Evolutionary conservation across 2,329 filamentous ascomycete genomes (phyloP).

Genomic region (Grosmannia clavigera): DNA sequence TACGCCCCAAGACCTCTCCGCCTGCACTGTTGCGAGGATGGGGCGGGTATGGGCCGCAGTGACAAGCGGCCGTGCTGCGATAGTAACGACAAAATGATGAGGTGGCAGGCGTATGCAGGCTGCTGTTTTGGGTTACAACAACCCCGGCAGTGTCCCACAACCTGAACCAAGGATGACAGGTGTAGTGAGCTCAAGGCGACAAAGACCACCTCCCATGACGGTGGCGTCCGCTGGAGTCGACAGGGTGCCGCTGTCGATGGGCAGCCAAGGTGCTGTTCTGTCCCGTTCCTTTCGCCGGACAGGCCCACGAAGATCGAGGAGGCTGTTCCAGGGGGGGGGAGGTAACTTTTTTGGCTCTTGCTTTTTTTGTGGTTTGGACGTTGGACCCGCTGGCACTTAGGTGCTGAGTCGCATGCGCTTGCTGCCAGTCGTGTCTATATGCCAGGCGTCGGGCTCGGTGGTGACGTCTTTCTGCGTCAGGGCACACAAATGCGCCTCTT

Average conservation of each 20-base stretch:
- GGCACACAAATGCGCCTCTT: neutral
- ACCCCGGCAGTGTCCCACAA: conserved; percentile 9
- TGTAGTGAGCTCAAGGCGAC: conserved; percentile 5
- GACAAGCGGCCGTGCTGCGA: conserved; percentile 1
- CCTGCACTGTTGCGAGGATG: conserved; percentile 5
- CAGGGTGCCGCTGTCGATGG: neutral
- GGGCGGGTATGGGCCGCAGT: conserved; percentile 7
- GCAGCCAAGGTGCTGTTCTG: neutral
- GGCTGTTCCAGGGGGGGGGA: no score
- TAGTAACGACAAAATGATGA: conserved; percentile 2
- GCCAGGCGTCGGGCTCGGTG: neutral
- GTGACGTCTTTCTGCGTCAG: neutral
- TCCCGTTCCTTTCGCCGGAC: neutral
- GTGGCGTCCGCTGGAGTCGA: neutral
- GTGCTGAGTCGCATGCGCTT: neutral
- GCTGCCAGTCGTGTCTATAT: neutral
- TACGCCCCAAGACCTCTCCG: conserved; percentile 7
- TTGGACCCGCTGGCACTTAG: neutral
- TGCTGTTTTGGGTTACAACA: conserved; percentile 12
- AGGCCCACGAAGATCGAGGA: neutral
- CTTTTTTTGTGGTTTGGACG: neutral
- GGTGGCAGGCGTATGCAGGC: conserved; percentile 11
- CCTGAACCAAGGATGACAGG: conserved; percentile 8
- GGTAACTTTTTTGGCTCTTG: no score
- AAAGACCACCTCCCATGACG: conserved; percentile 7